phyloP scores from a whole-genome alignment of 441 rosid species.

The Corymbia citriodora region DNA sequence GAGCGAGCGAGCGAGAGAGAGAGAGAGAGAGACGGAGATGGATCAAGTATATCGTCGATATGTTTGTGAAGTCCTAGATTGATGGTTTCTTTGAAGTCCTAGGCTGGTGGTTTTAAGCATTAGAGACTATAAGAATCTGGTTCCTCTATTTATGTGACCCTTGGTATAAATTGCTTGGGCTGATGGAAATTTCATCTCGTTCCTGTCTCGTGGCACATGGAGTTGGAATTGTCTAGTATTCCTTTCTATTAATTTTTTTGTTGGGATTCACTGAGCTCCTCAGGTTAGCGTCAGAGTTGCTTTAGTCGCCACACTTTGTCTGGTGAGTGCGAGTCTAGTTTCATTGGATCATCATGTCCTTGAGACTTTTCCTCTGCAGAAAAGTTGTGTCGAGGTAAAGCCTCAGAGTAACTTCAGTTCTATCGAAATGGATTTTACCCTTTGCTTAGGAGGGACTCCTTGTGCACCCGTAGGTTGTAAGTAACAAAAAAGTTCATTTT shows the following conservation, averaged over 20 bases:
- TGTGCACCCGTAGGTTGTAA: background rate
- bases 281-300: background rate
- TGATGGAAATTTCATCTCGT: background rate
- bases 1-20: too few species aligned
- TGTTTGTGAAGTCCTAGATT: background rate
- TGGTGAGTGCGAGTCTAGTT: background rate
- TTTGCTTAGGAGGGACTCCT: background rate
- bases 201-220: background rate
- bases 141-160: background rate
- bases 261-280: background rate
- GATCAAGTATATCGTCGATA: background rate
- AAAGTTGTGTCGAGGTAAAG: background rate
- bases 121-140: background rate
- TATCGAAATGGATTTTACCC: background rate
- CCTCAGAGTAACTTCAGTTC: background rate
- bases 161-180: background rate
- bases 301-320: background rate
- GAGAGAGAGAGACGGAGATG: too few species aligned
- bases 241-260: background rate
- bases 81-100: background rate
- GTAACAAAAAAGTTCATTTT: background rate
- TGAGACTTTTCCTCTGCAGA: background rate
- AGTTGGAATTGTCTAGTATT: background rate
- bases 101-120: background rate
- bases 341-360: background rate